Percentiles rank a stretch among this genome's conserved stretches.
phyloP scores from a whole-genome alignment of 1,284 basidiomycete genomes.

The Chalciporus sp. region DNA sequence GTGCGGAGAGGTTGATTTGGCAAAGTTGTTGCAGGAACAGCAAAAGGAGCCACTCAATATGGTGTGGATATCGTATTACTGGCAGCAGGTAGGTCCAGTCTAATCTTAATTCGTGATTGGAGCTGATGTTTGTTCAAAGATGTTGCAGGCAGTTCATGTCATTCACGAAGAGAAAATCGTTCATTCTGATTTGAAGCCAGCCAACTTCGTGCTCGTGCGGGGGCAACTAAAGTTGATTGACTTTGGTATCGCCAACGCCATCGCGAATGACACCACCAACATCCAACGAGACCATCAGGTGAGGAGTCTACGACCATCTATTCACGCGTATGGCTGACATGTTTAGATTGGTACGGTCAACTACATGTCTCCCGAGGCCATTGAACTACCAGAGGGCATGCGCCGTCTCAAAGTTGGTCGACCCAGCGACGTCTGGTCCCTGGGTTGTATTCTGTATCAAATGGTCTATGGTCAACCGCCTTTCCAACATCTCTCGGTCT shows the following conservation, averaged over 20 bases:
- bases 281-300: slow-evolving; percentile 94
- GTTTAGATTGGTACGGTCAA: slow-evolving; percentile 88
- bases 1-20: slow-evolving; percentile 89
- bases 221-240: slow-evolving; percentile 95
- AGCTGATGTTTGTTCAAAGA: slow-evolving; percentile 49
- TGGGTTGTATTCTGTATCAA: slow-evolving; percentile 97
- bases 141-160: slow-evolving; percentile 93
- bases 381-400: slow-evolving; percentile 79
- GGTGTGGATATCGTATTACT: slow-evolving; percentile 92
- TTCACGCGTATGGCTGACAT: slow-evolving; percentile 6
- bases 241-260: slow-evolving; percentile 96
- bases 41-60: slow-evolving; percentile 82
- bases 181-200: slow-evolving; percentile 94
- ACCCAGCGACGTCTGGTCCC: slow-evolving; percentile 93
- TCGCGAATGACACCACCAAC: slow-evolving; percentile 96
- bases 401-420: slow-evolving; percentile 82
- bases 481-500: slow-evolving; percentile 83
- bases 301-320: slow-evolving; percentile 11
- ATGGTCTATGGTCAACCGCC: slow-evolving; percentile 97
- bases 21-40: slow-evolving; percentile 80
- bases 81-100: slow-evolving; percentile 77
- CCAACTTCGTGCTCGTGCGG: slow-evolving; percentile 93
- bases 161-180: slow-evolving; percentile 97
- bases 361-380: slow-evolving; percentile 95
- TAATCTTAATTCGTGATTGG: background rate